phyloP scores from a whole-genome alignment of 495 filamentous ascomycete genomes.

The Schizothecium vesticola region DNA sequence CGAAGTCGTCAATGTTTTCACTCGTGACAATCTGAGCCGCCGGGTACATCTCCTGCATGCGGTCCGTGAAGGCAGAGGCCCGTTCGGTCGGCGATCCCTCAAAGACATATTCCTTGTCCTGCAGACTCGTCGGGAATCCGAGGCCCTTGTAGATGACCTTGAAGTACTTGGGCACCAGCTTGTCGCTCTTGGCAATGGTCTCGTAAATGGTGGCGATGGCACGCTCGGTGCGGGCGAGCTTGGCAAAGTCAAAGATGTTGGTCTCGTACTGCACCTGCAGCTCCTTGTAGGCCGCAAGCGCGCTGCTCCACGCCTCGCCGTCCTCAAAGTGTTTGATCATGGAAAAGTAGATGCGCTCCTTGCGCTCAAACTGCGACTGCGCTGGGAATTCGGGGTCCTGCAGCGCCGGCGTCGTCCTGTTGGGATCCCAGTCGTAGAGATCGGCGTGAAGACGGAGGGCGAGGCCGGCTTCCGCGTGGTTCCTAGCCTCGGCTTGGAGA shows the following conservation, averaged over 20 bases:
- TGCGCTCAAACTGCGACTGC: conserved; percentile 87
- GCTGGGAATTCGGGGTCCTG: conserved; percentile 70
- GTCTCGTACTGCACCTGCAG: conserved; percentile 83
- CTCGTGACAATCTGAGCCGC: conserved; percentile 73
- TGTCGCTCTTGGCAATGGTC: conserved; percentile 72
- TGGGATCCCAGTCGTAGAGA: conserved; percentile 85
- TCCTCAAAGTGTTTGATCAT: conserved; percentile 95
- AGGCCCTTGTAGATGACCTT: conserved; percentile 87
- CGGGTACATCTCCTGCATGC: conserved; percentile 88
- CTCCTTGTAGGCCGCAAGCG: conserved; percentile 85
- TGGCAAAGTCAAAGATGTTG: conserved; percentile 84
- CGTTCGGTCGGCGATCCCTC: conserved; percentile 74
- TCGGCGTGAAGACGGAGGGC: conserved; percentile 89
- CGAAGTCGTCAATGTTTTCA: conserved; percentile 66
- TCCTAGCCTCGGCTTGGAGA: conserved; percentile 66
- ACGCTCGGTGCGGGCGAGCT: conserved; percentile 80
- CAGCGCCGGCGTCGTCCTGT: conserved; percentile 59
- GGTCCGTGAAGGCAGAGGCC: conserved; percentile 77
- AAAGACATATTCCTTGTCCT: conserved; percentile 92
- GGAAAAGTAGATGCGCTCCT: conserved; percentile 85
- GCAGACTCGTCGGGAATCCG: conserved; percentile 72
- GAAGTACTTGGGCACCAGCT: conserved; percentile 78
- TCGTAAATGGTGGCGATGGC: conserved; percentile 95
- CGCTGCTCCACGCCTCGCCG: conserved; percentile 85
- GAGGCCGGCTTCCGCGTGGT: conserved; percentile 86